These are phyloP conservation scores for Mycena amicta DNA, from an alignment of 768 basidiomycete genomes.

Conservation along the genomic window DNA sequence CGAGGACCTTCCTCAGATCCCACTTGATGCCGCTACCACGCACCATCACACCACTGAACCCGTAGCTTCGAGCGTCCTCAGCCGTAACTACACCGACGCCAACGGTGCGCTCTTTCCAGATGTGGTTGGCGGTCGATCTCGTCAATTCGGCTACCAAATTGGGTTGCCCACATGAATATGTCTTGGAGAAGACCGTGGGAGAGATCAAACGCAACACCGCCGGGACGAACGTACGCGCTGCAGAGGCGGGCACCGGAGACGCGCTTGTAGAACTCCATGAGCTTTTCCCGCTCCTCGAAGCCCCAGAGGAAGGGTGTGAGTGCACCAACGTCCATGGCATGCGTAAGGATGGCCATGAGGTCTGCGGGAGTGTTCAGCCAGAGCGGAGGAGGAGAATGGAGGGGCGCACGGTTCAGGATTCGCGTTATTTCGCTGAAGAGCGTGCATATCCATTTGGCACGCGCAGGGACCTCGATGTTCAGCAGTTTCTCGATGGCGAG, in stretches of 20 bases:
- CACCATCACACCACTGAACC: constrained; percentile 97
- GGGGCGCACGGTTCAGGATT: constrained; percentile 80
- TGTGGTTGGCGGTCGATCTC: constrained; percentile 98
- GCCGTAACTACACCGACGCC: constrained; percentile 91
- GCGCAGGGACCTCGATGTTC: constrained; percentile 94
- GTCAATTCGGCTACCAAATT: constrained; percentile 87
- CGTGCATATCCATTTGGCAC: constrained; percentile 98
- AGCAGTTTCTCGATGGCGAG: constrained; percentile 97
- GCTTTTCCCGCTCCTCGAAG: constrained; percentile 99
- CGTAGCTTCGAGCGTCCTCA: constrained; percentile 88
- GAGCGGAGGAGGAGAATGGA: not conserved
- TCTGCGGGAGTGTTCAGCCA: constrained; percentile 44
- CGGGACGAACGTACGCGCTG: constrained; percentile 94
- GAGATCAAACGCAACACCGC: constrained; percentile 96
- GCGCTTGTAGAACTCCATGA: constrained; percentile 99
- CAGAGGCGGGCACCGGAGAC: constrained; percentile 97
- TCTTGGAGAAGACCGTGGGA: constrained; percentile 99
- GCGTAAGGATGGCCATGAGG: constrained; percentile 94
- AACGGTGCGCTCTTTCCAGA: constrained; percentile 95
- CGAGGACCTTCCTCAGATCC: constrained; percentile 90
- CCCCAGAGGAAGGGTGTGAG: constrained; percentile 99
- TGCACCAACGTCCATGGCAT: constrained; percentile 97
- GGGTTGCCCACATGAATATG: constrained; percentile 97
- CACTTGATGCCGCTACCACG: constrained; percentile 91
- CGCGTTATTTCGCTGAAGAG: constrained; percentile 97